Evolutionary conservation across 2,329 filamentous ascomycete genomes (phyloP), one percentile per base, ranked within the genome.

Genomic region (Emergomyces orientalis): DNA sequence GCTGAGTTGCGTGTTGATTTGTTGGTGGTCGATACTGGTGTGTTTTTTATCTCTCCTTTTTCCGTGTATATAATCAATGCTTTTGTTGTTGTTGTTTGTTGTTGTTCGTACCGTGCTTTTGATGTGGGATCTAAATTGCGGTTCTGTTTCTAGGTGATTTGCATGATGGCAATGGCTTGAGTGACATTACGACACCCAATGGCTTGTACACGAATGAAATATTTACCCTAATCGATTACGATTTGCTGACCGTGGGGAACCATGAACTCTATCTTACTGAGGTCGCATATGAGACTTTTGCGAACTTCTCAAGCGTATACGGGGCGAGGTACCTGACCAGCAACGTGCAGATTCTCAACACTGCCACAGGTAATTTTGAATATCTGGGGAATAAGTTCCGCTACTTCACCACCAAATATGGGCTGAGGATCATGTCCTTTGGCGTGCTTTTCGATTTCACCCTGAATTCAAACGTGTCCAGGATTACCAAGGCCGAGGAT

Each of bases 251-350:
- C 2, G 81, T 83, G 63, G 81, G 84, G 2, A 87, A 88, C 69
- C 86, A 88, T 67, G 86, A 88, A 73, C 79, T 88, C 7, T 87
- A 88, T 69, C 78, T 85, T 11, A 80, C 81, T 11, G 80, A 84
- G 37, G 80, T 87, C 59, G 81, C 86, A 0, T 86, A 86, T 65
- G 81, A 87, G 68, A 83, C 83, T 11, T 84, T 86, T 69, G 77
- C 77, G 64, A 79, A 84, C 60, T 86, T 87, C 67, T 80, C 82
- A 45, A 81, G 80, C 62, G 79, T 81, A 63, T 88, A 84, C 72
- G 70, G 81, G 47, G 81, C 82, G 56, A 77, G 73, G 63, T 83
- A 83, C 65, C 69, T 83, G 27, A 82, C 81, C 1, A 81, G 79
- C 70, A 84, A 84, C 67, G 80, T 83, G 52, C 76, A 82, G 65